Evolutionary conservation across 2,329 filamentous ascomycete genomes (phyloP).

Genomic region (Colletotrichum echinochloae): DNA sequence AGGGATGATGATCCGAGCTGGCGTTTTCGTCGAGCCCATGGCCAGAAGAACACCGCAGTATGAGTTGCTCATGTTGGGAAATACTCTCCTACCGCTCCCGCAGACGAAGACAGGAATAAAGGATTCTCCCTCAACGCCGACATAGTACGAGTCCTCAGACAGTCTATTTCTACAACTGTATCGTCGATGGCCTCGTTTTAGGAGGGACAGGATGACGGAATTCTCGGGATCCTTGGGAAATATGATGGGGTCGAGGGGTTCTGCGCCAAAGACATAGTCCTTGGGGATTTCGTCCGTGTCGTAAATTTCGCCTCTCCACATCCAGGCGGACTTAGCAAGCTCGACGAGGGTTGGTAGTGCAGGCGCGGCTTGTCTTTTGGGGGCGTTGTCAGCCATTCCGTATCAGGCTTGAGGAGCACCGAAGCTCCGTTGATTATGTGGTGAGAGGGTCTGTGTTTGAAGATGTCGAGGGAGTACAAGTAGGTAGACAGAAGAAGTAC

Average conservation of each 20-base stretch:
- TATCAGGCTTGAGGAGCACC: neutral
- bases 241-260: neutral
- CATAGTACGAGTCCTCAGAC: neutral
- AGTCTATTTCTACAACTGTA: neutral
- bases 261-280: neutral
- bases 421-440: too few relatives aligned
- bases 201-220: neutral
- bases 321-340: neutral
- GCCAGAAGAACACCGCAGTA: neutral
- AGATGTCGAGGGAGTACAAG: neutral
- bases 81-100: neutral
- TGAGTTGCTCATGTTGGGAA: neutral
- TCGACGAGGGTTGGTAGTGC: neutral
- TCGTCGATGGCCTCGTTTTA: constrained; percentile 4
- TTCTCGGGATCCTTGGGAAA: neutral
- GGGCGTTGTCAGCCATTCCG: neutral
- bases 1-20: neutral
- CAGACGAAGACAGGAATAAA: neutral
- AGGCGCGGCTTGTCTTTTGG: neutral
- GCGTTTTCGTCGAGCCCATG: neutral
- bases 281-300: neutral
- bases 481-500: neutral
- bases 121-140: neutral
- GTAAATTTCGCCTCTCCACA: neutral
- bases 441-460: neutral